Percentiles rank a stretch among this genome's conserved stretches.
phyloP scores from a whole-genome alignment of 78 protist genomes.

The Creolimax fragrantissima region DNA sequence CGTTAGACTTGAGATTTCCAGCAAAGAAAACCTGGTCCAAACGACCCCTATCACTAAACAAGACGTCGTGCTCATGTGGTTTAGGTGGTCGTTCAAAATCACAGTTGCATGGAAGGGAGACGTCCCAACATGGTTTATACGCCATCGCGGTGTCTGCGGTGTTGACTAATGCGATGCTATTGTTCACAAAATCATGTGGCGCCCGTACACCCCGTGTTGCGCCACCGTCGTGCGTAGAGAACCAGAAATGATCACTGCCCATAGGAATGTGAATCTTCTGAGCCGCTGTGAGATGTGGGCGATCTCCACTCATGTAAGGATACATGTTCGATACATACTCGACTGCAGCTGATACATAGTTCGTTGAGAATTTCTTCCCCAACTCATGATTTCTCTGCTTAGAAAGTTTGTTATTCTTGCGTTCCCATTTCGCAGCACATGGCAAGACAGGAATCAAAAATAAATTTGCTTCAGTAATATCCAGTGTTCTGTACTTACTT shows the following conservation, averaged over 20 bases:
- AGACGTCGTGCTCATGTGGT: not conserved
- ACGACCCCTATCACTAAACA: not conserved
- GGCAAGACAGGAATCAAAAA: not conserved
- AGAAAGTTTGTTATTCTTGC: not conserved
- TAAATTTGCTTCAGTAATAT: not conserved
- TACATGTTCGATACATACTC: not conserved
- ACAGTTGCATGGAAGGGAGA: constrained; percentile 3
- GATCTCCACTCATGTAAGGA: not conserved
- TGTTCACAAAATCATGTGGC: not conserved
- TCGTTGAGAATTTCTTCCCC: not conserved
- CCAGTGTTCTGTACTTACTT: not conserved
- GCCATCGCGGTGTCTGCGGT: not conserved
- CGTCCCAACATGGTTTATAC: not conserved
- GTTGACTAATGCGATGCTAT: constrained; percentile 6
- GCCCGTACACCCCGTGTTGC: not conserved
- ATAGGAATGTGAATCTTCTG: not conserved
- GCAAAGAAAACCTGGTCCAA: not conserved
- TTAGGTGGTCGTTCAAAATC: not conserved
- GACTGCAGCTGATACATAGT: not conserved
- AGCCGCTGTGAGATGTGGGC: not conserved
- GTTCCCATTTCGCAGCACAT: not conserved
- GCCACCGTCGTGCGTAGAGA: constrained; percentile 10
- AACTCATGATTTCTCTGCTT: not conserved
- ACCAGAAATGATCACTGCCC: not conserved
- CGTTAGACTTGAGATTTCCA: not conserved